phyloP scores from a whole-genome alignment of 768 basidiomycete genomes.

The Lactarius trivialis region DNA sequence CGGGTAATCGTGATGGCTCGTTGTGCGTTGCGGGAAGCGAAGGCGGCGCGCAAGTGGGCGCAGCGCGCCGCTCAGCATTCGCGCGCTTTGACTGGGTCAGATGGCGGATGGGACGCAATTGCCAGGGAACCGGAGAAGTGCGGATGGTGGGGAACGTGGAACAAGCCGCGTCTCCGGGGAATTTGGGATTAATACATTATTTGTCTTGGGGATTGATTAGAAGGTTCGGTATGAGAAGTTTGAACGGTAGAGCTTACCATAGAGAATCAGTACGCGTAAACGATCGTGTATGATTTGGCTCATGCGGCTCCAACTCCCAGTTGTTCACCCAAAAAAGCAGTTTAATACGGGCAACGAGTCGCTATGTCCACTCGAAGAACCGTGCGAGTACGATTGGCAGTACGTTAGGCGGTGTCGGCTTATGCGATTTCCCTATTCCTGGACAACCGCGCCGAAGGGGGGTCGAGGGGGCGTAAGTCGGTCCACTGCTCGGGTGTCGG shows the following conservation, averaged over 20 bases:
- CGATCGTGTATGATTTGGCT: not conserved
- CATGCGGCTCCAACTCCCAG: no score
- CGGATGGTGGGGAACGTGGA: conserved; percentile 5
- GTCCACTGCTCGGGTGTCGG: not conserved
- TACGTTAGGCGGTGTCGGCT: not conserved
- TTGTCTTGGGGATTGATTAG: no score
- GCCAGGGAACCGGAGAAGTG: conserved; percentile 8
- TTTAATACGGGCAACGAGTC: no score
- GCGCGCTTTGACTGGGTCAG: conserved; percentile 5
- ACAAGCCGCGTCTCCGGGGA: not conserved
- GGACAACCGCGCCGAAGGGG: not conserved
- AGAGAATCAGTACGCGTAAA: not conserved
- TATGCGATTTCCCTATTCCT: not conserved
- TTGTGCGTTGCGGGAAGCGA: not conserved
- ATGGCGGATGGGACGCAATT: conserved; percentile 15
- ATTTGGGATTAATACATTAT: not conserved
- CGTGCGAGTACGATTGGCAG: not conserved
- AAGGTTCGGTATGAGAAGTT: not conserved
- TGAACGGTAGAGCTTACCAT: not conserved
- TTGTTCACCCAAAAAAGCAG: no score
- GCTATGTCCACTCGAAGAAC: no score
- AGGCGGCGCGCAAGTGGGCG: conserved; percentile 4
- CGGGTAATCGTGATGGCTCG: not conserved
- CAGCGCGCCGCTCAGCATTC: conserved; percentile 6
- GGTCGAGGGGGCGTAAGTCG: not conserved